Conservation (phyloP, 164 flowering plant genomes). For the Sedum album region DNA sequence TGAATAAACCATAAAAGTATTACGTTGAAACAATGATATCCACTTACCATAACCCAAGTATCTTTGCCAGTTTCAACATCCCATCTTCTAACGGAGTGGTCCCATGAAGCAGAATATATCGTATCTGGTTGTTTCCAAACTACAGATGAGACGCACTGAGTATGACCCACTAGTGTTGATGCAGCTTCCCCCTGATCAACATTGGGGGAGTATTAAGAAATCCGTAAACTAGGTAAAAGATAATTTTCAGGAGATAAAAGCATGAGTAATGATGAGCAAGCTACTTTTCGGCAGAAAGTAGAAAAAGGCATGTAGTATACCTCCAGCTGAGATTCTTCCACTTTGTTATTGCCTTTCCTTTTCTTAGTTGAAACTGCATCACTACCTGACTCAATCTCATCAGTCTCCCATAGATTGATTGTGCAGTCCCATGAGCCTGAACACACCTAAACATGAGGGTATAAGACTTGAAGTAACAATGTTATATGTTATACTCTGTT, state of each 20-base stretch:
- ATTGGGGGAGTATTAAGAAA: not conserved
- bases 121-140: constrained; percentile 61
- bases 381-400: constrained; percentile 40
- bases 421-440: constrained; percentile 95
- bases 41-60: constrained; percentile 46
- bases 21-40: not conserved
- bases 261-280: no score
- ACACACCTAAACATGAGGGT: constrained; percentile 43
- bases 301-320: constrained; percentile 24
- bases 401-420: constrained; percentile 69
- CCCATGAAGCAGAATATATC: constrained; percentile 92
- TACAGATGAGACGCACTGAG: constrained; percentile 79
- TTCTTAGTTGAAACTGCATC: constrained; percentile 55
- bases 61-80: constrained; percentile 84
- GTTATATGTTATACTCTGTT: not conserved
- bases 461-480: not conserved
- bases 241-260: not conserved
- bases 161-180: constrained; percentile 77
- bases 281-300: not conserved
- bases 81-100: constrained; percentile 85
- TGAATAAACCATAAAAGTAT: not conserved
- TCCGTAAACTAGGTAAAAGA: not conserved
- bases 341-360: constrained; percentile 46
- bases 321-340: constrained; percentile 56
- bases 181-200: constrained; percentile 55